Base-by-base conservation (phyloP, 1,284 basidiomycete genomes). In the Malassezia globosa region DNA sequence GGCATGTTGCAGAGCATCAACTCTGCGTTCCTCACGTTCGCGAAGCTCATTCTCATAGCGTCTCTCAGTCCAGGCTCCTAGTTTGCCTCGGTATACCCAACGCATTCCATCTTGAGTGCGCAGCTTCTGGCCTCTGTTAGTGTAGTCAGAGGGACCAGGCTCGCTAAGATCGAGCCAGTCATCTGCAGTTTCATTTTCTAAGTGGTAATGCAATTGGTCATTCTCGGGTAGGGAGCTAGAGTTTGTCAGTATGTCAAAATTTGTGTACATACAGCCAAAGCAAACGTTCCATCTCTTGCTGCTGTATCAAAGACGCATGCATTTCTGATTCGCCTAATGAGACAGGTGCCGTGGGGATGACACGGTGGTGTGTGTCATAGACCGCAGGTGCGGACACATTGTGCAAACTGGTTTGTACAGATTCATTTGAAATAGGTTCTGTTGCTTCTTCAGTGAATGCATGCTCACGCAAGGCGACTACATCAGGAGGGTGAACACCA, bases 71-170 rank as follows among this genome's bases (percentile, higher is more conserved):
- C 60, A 68, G 6, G 52, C 48, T 7, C 66, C 66, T 3, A 69
- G 54, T 45, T 69, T 69, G 19, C 59, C 59, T 11, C 62, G 55
- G n/a, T 64, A 56, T 4, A 60, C 44, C 64, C 66, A 69, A n/a
- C 67, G 55, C 25, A 57, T 52, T 10, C 60, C 63, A 37, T 61
- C 54, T 11, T 51, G 48, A 11, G 60, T 44, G 21, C 56, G 57
- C 23, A 69, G 62, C 56, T 69, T 69, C 48, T 64, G 63, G n/a
- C 66, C 66, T 7, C 65, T 58, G 40, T 69, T 69, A 27, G 64
- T 33, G n/a, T 42, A 45, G 13, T 35, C 18, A 14, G 45, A 47
- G 7, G 50, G 50, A 1, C 45, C 44, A n/a, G 49, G 31, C 16
- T 22, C 21, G 10, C 29, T 33, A 7, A 31, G n/a, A 4, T 33